Conservation (phyloP, 2,329 filamentous ascomycete genomes). For the Apiospora kogelbergensis region DNA sequence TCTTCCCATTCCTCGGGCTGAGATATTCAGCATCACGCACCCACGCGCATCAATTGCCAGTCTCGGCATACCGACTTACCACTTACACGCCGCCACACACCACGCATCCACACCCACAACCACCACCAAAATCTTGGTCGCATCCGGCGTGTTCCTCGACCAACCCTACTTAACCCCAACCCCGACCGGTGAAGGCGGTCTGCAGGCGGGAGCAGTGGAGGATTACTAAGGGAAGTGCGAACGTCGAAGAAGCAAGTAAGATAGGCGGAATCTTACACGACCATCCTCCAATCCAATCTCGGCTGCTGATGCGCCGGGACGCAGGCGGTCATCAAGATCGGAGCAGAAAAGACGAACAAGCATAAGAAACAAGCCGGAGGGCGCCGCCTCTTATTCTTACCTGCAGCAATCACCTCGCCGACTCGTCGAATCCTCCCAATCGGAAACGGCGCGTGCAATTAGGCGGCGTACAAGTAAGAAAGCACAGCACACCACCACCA, state of each 20-base stretch:
- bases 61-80: background rate
- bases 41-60: background rate
- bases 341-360: background rate
- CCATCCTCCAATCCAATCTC: background rate
- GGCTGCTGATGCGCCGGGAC: background rate
- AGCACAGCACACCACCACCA: background rate
- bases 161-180: background rate
- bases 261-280: background rate
- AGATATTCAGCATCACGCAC: background rate
- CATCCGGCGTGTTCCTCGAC: background rate
- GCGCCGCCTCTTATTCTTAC: slow-evolving; percentile 5
- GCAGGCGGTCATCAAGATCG: background rate
- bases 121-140: background rate
- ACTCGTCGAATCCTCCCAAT: background rate
- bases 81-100: background rate
- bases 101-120: background rate
- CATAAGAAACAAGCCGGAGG: background rate
- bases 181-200: slow-evolving; percentile 1
- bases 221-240: background rate
- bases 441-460: background rate
- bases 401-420: background rate
- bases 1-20: background rate
- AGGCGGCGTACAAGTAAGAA: background rate
- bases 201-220: background rate
- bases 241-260: slow-evolving; percentile 2